A percentile compares a stretch with the other conserved stretches of the same genome.
phyloP scores from a whole-genome alignment of 108 stramenopile species.

The Nitzschia palea region DNA sequence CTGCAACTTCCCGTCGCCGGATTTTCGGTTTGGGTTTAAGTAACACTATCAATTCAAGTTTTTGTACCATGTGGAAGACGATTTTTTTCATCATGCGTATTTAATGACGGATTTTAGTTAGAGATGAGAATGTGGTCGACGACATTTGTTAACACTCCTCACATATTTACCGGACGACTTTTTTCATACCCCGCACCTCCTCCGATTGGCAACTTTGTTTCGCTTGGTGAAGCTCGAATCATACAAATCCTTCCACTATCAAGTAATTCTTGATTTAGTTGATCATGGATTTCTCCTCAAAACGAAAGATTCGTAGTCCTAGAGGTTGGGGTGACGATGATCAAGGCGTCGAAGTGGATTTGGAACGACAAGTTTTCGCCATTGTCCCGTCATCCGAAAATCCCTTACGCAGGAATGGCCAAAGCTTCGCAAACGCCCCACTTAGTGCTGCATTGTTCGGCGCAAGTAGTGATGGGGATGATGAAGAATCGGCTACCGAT shows the following conservation, averaged over 20 bases:
- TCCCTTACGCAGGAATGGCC: too few relatives aligned
- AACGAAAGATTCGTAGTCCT: too few relatives aligned
- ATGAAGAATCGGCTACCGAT: neutral
- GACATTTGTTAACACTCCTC: neutral
- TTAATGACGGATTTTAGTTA: neutral
- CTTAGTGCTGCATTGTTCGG: neutral
- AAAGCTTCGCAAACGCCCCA: too few relatives aligned
- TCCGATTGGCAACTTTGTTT: neutral
- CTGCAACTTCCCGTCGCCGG: too few relatives aligned
- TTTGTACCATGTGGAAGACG: neutral
- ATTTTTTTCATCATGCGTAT: neutral
- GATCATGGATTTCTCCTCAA: too few relatives aligned
- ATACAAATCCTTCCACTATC: neutral
- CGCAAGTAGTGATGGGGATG: neutral
- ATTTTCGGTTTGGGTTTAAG: neutral
- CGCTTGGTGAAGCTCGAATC: neutral
- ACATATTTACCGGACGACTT: constrained; percentile 1
- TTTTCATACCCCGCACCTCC: neutral
- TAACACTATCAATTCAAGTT: neutral
- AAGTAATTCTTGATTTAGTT: neutral
- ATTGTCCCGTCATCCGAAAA: neutral
- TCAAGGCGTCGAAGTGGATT: neutral
- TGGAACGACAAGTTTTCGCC: neutral
- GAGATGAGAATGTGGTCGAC: neutral
- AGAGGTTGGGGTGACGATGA: neutral